Conservation (phyloP, 441 rosid species). For the Isatis lusitanica region DNA sequence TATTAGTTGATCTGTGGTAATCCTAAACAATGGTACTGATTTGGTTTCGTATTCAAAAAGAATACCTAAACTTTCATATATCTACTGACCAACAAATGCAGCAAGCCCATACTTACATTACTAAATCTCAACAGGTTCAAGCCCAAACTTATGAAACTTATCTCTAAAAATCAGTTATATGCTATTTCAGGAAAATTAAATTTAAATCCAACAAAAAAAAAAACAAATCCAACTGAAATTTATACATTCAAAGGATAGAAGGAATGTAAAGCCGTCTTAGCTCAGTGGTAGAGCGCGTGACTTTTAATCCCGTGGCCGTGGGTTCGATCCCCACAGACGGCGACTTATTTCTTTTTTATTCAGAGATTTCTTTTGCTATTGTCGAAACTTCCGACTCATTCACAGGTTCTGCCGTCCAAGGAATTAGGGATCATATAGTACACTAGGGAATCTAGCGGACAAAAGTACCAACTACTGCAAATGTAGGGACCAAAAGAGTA, state of each 20-base stretch:
- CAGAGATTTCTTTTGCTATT: too few species aligned
- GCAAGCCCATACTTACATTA: too few species aligned
- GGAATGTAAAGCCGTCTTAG: constrained; percentile 34
- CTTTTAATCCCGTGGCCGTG: constrained; percentile 50
- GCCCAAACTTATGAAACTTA: too few species aligned
- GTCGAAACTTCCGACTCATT: neutral
- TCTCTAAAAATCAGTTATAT: neutral
- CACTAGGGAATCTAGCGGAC: neutral
- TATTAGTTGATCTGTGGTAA: too few species aligned
- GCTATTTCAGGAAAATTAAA: neutral
- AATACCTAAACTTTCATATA: too few species aligned
- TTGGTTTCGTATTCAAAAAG: too few species aligned
- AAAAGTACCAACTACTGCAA: neutral
- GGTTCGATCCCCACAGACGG: constrained; percentile 41
- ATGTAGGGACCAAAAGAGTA: neutral
- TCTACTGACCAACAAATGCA: too few species aligned
- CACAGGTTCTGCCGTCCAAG: neutral
- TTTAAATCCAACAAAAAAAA: too few species aligned
- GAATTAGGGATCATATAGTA: neutral
- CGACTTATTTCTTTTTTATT: neutral
- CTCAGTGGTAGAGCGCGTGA: constrained; percentile 52
- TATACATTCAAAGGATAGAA: too few species aligned
- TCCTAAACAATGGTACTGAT: too few species aligned
- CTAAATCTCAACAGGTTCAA: too few species aligned
- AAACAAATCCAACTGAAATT: too few species aligned